phyloP scores from a whole-genome alignment of 2,329 filamentous ascomycete genomes.

The Alternaria dauci region DNA sequence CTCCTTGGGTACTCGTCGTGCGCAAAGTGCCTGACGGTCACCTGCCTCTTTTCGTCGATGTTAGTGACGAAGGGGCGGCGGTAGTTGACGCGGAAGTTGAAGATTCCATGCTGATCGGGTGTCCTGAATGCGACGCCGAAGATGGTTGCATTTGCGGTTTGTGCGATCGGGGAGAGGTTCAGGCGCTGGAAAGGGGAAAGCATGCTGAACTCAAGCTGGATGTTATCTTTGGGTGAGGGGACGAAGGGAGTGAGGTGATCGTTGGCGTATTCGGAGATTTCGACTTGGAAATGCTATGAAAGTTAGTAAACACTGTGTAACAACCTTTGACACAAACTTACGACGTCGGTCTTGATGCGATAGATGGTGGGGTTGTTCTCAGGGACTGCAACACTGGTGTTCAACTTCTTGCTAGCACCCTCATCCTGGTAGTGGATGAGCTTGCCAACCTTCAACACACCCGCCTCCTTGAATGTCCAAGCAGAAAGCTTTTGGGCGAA shows the following conservation, averaged over 20 bases:
- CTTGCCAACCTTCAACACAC: constrained; percentile 83
- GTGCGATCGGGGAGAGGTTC: constrained; percentile 66
- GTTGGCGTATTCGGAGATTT: constrained; percentile 83
- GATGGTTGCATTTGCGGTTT: constrained; percentile 72
- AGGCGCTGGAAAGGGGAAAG: constrained; percentile 96
- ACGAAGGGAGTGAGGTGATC: constrained; percentile 79
- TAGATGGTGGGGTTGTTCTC: constrained; percentile 84
- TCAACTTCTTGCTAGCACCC: constrained; percentile 59
- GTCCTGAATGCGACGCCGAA: constrained; percentile 80
- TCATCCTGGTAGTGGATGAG: constrained; percentile 77
- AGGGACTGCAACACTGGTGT: constrained; percentile 50
- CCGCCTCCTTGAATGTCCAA: constrained; percentile 97
- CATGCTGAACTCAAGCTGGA: constrained; percentile 99
- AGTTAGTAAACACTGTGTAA: constrained; percentile 13
- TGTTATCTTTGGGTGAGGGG: constrained; percentile 71
- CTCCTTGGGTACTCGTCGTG: constrained; percentile 96
- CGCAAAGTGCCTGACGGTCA: constrained; percentile 94
- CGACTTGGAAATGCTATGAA: constrained; percentile 80
- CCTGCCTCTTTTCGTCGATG: constrained; percentile 92
- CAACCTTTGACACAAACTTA: constrained; percentile 61
- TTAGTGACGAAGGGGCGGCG: constrained; percentile 90
- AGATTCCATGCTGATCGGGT: constrained; percentile 98
- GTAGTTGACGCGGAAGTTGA: constrained; percentile 98
- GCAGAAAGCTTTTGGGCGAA: constrained; percentile 86
- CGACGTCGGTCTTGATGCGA: constrained; percentile 94